Percentiles rank a stretch among this genome's conserved stretches.
phyloP scores from a whole-genome alignment of 2,329 filamentous ascomycete species.

The Neopestalotiopsis sp. region DNA sequence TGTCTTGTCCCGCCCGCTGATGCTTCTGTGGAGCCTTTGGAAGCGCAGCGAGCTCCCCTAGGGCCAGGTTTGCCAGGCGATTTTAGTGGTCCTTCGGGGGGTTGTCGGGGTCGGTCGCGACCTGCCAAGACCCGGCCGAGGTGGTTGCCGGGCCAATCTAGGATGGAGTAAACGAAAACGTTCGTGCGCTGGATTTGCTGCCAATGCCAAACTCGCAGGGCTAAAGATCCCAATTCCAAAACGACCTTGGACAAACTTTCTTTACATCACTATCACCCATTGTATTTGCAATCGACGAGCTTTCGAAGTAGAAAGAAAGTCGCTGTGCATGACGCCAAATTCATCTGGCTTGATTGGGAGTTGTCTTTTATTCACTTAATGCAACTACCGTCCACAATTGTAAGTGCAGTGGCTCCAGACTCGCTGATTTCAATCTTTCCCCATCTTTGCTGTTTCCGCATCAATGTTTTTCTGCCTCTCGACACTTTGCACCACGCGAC shows the following conservation, averaged over 20 bases:
- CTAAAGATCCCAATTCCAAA: neutral
- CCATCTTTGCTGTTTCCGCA: neutral
- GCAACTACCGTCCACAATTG: constrained; percentile 1
- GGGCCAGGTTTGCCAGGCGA: neutral
- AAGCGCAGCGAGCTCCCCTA: constrained; percentile 7
- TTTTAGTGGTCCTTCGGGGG: constrained; percentile 4
- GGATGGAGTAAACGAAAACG: constrained; percentile 19
- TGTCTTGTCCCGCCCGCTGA: neutral
- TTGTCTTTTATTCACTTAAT: neutral
- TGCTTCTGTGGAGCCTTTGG: constrained; percentile 15
- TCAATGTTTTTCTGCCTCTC: neutral
- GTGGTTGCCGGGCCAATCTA: constrained; percentile 17
- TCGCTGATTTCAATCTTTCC: neutral
- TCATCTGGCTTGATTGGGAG: neutral
- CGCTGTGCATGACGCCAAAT: constrained; percentile 9
- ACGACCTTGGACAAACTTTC: constrained; percentile 3
- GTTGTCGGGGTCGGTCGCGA: neutral
- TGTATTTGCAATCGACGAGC: too few relatives aligned
- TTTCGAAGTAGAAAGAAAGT: neutral
- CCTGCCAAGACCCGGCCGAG: neutral
- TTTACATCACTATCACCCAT: constrained; percentile 11
- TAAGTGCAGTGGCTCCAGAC: constrained; percentile 3
- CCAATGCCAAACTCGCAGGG: neutral
- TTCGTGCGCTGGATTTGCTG: neutral
- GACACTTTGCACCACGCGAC: neutral